A percentile compares a stretch with the other conserved stretches of the same genome.
Conservation (phyloP, 345 rosid species). For the Dipteronia sinensis region DNA sequence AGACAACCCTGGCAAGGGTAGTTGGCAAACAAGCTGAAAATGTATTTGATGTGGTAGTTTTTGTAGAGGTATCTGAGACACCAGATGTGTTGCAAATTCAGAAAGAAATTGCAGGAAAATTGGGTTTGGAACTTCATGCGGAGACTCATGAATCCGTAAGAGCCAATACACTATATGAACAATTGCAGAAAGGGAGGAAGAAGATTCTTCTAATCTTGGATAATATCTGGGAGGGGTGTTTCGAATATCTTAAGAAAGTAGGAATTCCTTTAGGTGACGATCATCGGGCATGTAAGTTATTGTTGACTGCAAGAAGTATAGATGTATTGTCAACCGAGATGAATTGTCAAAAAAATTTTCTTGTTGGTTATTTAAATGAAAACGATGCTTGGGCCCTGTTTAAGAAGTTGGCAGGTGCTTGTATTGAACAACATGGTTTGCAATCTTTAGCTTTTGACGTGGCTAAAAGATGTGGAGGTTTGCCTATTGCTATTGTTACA, state of each 20-base stretch:
- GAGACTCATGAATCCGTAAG: background rate
- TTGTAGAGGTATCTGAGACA: background rate
- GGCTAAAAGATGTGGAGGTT: constrained; percentile 30
- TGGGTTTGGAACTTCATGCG: background rate
- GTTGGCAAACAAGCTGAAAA: background rate
- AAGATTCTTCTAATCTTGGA: constrained; percentile 22
- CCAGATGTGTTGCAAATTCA: background rate
- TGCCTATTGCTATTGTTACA: constrained; percentile 1
- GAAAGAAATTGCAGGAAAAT: background rate
- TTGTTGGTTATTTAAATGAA: constrained; percentile 13
- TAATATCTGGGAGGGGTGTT: background rate
- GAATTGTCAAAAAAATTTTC: background rate
- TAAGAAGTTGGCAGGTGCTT: constrained; percentile 13
- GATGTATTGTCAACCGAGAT: background rate
- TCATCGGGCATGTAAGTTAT: background rate
- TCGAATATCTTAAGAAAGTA: background rate
- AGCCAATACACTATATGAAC: background rate
- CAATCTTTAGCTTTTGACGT: constrained; percentile 14
- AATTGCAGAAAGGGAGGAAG: constrained; percentile 5
- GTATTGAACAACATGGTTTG: no score
- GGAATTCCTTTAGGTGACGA: constrained; percentile 11
- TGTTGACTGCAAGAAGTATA: background rate
- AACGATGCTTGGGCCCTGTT: constrained; percentile 29
- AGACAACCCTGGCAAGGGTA: background rate
- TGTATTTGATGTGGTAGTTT: background rate